A percentile compares a stretch with the other conserved stretches of the same genome.
phyloP scores from a whole-genome alignment of 2,329 filamentous ascomycete species.

The Colletotrichum graminicola region DNA sequence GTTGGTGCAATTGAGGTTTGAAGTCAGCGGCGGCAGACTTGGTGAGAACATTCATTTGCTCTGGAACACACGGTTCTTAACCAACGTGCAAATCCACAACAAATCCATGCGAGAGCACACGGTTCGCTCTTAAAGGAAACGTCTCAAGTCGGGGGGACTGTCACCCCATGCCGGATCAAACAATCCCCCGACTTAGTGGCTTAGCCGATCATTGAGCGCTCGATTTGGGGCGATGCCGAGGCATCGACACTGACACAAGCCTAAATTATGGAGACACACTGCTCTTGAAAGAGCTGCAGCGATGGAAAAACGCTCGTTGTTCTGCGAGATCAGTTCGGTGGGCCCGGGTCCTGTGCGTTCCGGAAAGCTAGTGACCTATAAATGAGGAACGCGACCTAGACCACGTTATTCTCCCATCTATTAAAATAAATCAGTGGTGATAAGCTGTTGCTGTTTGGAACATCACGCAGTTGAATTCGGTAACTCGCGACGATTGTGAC shows the following conservation, averaged over 20 bases:
- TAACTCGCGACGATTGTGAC: neutral
- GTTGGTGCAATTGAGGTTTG: neutral
- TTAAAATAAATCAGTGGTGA: neutral
- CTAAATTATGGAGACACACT: conserved; percentile 30
- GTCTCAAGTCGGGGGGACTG: too few species aligned
- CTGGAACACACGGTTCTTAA: neutral
- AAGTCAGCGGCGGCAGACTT: neutral
- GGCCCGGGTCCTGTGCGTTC: conserved; percentile 33
- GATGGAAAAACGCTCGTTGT: conserved; percentile 22
- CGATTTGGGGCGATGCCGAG: conserved; percentile 16
- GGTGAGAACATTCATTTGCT: neutral
- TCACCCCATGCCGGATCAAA: neutral
- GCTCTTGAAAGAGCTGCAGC: conserved; percentile 13
- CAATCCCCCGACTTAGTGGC: conserved; percentile 18
- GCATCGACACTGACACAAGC: conserved; percentile 26
- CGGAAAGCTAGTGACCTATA: conserved; percentile 38
- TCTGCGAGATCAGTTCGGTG: conserved; percentile 26
- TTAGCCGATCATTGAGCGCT: neutral
- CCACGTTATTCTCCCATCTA: neutral
- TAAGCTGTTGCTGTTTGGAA: neutral
- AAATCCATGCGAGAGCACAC: neutral
- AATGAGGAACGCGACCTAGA: conserved; percentile 23
- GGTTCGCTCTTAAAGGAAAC: neutral
- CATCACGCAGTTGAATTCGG: neutral
- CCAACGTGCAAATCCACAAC: neutral